phyloP scores from a whole-genome alignment of 805 yeast species.

The Vanderwaltozyma tropicalis region DNA sequence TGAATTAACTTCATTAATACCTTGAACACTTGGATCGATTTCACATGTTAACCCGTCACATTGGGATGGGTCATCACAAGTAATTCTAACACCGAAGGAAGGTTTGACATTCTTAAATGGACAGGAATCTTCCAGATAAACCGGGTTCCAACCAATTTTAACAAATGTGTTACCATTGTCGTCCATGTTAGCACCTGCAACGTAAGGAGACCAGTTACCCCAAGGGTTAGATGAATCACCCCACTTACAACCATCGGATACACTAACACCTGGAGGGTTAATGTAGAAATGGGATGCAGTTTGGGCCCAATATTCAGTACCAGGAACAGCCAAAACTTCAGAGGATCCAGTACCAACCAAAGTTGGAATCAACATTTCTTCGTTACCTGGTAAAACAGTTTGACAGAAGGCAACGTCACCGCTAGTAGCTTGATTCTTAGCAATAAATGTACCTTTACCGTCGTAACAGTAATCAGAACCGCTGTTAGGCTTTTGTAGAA shows the following conservation, averaged over 20 bases:
- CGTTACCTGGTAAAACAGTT: slow-evolving; percentile 89
- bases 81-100: slow-evolving; percentile 57
- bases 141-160: slow-evolving; percentile 88
- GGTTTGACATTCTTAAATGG: slow-evolving; percentile 51
- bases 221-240: slow-evolving; percentile 55
- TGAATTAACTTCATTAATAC: slow-evolving; percentile 45
- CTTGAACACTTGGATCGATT: slow-evolving; percentile 59
- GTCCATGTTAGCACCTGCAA: slow-evolving; percentile 85
- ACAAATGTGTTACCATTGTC: slow-evolving; percentile 58
- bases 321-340: slow-evolving; percentile 70
- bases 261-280: slow-evolving; percentile 73
- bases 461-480: slow-evolving; percentile 56
- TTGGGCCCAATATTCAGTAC: slow-evolving; percentile 70
- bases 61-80: slow-evolving; percentile 57
- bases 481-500: slow-evolving; percentile 49
- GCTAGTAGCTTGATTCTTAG: slow-evolving; percentile 44
- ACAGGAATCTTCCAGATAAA: slow-evolving; percentile 50
- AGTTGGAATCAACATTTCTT: slow-evolving; percentile 89
- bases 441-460: slow-evolving; percentile 67
- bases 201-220: slow-evolving; percentile 93
- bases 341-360: slow-evolving; percentile 36
- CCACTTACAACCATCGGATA: slow-evolving; percentile 76
- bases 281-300: slow-evolving; percentile 83
- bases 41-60: slow-evolving; percentile 76
- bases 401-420: slow-evolving; percentile 80